A percentile compares a stretch with the other conserved stretches of the same genome.
Conservation (phyloP, 2,329 filamentous ascomycete species). For the Penicillium sp. region DNA sequence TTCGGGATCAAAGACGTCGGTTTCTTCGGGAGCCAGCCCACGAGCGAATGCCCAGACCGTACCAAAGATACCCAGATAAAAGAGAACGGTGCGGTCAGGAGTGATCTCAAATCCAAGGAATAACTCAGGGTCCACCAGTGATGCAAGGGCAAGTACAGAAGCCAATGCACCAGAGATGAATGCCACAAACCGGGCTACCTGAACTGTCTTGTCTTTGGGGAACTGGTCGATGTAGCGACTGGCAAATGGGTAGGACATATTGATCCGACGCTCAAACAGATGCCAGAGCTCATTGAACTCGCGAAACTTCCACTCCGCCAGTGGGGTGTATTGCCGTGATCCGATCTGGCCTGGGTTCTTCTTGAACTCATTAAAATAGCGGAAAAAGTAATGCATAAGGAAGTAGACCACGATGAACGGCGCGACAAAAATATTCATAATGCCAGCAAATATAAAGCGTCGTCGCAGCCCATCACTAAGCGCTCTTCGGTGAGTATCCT, state of each 20-base stretch:
- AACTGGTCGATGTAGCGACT: slow-evolving; percentile 94
- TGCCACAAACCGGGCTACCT: slow-evolving; percentile 77
- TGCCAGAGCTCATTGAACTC: slow-evolving; percentile 97
- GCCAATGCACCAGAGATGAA: slow-evolving; percentile 86
- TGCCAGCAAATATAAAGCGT: slow-evolving; percentile 77
- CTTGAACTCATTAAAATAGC: slow-evolving; percentile 96
- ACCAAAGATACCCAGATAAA: slow-evolving; percentile 82
- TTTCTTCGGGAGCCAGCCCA: slow-evolving; percentile 83
- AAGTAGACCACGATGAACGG: slow-evolving; percentile 87
- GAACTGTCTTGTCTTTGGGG: slow-evolving; percentile 89
- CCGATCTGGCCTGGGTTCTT: slow-evolving; percentile 86
- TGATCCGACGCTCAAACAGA: slow-evolving; percentile 82
- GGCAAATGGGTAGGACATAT: slow-evolving; percentile 94
- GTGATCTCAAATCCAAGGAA: slow-evolving; percentile 93
- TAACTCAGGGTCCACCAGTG: slow-evolving; percentile 84
- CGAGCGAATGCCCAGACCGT: slow-evolving; percentile 80
- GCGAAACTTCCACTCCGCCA: slow-evolving; percentile 96
- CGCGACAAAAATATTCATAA: slow-evolving; percentile 82
- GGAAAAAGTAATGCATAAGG: slow-evolving; percentile 86
- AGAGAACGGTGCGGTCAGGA: slow-evolving; percentile 80
- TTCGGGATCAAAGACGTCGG: slow-evolving; percentile 86
- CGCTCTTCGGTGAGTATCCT: slow-evolving; percentile 74
- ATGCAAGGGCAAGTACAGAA: slow-evolving; percentile 79
- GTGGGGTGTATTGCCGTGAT: slow-evolving; percentile 85
- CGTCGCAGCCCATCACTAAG: slow-evolving; percentile 75